Evolutionary conservation across 495 filamentous ascomycete species (phyloP).

Genomic region (Aspergillus homomorphus): DNA sequence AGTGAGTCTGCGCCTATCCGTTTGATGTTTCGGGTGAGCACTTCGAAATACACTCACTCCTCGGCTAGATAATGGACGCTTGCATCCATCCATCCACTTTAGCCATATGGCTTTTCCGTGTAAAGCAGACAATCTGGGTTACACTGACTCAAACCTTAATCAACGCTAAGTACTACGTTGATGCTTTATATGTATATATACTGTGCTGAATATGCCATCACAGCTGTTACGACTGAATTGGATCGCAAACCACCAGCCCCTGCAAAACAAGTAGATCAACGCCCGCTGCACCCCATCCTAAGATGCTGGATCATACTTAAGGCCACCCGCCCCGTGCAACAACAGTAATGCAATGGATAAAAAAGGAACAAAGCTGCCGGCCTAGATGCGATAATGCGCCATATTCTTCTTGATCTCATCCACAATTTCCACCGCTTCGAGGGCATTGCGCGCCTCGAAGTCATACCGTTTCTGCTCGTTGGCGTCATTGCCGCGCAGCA

Average conservation of each 20-base stretch:
- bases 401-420: constrained; percentile 71
- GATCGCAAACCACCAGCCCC: neutral
- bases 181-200: too few relatives aligned
- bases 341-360: neutral
- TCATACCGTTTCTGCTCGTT: constrained; percentile 90
- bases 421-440: constrained; percentile 87
- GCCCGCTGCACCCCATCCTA: neutral
- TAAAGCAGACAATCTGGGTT: neutral
- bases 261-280: neutral
- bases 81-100: neutral
- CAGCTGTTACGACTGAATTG: neutral
- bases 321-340: neutral
- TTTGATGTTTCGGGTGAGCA: neutral
- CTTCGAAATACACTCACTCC: neutral
- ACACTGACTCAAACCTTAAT: neutral
- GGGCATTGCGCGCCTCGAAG: constrained; percentile 78
- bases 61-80: neutral
- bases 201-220: neutral
- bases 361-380: constrained; percentile 3
- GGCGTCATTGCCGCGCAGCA: constrained; percentile 66
- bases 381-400: constrained; percentile 43
- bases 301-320: neutral
- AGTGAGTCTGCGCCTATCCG: neutral
- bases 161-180: too few relatives aligned
- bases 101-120: neutral